Evolutionary conservation across 345 rosid species (phyloP).

Genomic region (Syzygium oleosum): DNA sequence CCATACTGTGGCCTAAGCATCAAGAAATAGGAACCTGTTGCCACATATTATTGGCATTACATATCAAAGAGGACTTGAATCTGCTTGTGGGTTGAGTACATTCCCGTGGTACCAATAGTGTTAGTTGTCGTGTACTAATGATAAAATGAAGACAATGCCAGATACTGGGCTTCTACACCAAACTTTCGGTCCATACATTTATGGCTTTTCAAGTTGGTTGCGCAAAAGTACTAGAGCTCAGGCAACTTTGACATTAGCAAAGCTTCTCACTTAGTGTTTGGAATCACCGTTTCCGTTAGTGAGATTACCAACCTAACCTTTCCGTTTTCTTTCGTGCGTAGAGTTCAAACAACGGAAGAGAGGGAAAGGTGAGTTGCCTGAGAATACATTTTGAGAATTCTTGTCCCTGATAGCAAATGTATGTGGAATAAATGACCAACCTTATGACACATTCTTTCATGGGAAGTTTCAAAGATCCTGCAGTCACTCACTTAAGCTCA

Average conservation of each 20-base stretch:
- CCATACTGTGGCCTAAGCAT: neutral
- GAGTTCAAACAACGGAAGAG: neutral
- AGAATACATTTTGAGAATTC: neutral
- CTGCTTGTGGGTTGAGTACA: neutral
- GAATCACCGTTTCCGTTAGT: neutral
- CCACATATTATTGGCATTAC: neutral
- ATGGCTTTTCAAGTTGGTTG: neutral
- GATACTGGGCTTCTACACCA: neutral
- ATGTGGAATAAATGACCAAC: neutral
- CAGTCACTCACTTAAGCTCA: neutral
- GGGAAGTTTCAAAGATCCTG: neutral
- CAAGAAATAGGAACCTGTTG: too few relatives aligned
- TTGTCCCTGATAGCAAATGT: neutral
- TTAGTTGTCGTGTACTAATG: neutral
- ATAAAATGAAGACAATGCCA: neutral
- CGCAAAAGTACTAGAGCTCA: neutral
- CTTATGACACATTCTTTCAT: neutral
- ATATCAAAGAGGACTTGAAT: neutral
- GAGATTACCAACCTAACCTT: neutral
- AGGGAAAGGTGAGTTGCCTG: neutral
- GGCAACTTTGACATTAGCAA: neutral
- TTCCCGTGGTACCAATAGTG: neutral
- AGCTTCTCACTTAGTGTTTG: neutral
- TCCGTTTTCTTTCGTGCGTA: neutral
- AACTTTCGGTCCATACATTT: neutral